Evolutionary conservation across 345 rosid genomes (phyloP).

Genomic region (Boechera retrofracta): DNA sequence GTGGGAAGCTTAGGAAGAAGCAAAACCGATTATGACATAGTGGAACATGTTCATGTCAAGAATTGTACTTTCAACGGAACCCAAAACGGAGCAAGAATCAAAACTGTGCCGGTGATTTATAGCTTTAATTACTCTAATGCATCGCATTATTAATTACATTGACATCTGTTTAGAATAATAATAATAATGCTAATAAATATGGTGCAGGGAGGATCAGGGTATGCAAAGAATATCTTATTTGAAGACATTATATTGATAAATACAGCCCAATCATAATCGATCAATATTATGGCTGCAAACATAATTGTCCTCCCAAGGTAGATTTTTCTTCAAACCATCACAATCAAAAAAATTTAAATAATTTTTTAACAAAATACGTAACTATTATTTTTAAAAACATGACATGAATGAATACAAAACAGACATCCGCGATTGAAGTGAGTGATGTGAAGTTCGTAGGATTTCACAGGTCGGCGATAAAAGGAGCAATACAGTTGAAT

Average conservation of each 20-base stretch:
- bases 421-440: no score
- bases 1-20: constrained; percentile 29
- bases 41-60: constrained; percentile 21
- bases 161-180: neutral
- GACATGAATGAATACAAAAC: no score
- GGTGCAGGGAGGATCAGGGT: neutral
- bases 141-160: neutral
- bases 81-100: constrained; percentile 51
- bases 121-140: neutral
- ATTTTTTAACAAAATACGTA: no score
- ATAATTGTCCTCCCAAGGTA: neutral
- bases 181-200: neutral
- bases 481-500: no score
- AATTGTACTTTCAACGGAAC: constrained; percentile 25
- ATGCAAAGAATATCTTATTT: no score
- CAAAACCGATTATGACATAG: neutral
- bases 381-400: no score
- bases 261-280: no score
- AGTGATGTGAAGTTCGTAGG: no score
- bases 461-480: no score
- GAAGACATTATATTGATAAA: no score
- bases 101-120: constrained; percentile 49
- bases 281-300: no score
- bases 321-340: neutral
- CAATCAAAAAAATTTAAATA: neutral